Conservation (phyloP, 2,329 filamentous ascomycete genomes). For the Botrytis tulipae region DNA sequence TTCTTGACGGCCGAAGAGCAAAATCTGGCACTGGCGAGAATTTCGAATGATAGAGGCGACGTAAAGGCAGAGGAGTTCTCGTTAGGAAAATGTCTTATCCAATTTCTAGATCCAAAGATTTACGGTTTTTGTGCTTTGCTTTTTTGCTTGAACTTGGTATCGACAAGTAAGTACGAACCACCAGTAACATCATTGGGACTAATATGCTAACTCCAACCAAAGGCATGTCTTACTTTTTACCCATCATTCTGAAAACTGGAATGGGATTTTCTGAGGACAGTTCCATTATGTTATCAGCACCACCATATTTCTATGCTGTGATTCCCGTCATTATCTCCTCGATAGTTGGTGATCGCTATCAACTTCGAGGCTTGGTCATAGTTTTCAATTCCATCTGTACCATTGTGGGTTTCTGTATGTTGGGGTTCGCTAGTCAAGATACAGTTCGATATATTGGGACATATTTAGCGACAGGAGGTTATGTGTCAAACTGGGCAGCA, state of each 20-base stretch:
- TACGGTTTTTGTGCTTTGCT: conserved; percentile 63
- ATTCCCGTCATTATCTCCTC: conserved; percentile 48
- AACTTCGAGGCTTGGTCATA: conserved; percentile 39
- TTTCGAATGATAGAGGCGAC: conserved; percentile 59
- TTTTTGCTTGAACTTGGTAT: conserved; percentile 68
- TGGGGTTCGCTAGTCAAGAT: conserved; percentile 34
- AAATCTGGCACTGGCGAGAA: conserved; percentile 50
- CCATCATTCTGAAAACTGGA: conserved; percentile 64
- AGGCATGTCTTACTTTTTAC: conserved; percentile 75
- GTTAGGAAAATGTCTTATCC: conserved; percentile 53
- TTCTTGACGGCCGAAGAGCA: conserved; percentile 50
- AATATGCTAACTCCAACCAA: not conserved
- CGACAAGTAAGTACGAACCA: conserved; percentile 47
- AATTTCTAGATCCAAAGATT: conserved; percentile 55
- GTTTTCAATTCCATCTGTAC: conserved; percentile 37
- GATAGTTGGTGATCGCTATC: conserved; percentile 59
- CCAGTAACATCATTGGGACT: not conserved
- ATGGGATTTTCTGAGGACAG: conserved; percentile 54
- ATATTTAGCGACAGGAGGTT: conserved; percentile 61
- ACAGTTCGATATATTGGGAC: conserved; percentile 38
- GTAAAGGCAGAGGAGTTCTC: conserved; percentile 52
- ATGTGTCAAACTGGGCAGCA: conserved; percentile 76
- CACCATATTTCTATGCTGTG: conserved; percentile 50
- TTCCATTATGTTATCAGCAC: conserved; percentile 55
- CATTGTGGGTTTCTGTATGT: conserved; percentile 36